phyloP scores from a whole-genome alignment of 2,329 filamentous ascomycete species.

The Colletotrichum lupini region DNA sequence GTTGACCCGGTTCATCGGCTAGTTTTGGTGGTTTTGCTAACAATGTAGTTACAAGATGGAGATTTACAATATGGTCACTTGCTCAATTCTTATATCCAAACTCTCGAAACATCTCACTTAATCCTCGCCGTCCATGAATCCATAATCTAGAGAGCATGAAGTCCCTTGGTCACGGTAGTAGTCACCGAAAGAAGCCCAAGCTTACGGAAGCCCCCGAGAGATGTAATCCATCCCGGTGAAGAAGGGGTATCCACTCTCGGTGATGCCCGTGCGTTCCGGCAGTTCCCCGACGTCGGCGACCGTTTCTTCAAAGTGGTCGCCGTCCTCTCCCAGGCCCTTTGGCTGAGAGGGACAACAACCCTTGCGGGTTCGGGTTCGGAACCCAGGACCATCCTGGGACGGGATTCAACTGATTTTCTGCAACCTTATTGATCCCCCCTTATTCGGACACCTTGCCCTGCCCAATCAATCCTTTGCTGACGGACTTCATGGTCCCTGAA shows the following conservation, averaged over 20 bases:
- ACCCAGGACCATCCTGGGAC: neutral
- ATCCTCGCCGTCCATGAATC: neutral
- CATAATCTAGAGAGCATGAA: neutral
- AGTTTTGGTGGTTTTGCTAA: neutral
- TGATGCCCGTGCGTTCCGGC: slow-evolving; percentile 24
- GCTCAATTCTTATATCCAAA: neutral
- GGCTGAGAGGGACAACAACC: neutral
- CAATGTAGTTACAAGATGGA: no score
- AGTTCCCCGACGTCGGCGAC: slow-evolving; percentile 29
- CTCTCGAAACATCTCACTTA: neutral
- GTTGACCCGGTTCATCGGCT: neutral
- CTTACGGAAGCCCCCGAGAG: neutral
- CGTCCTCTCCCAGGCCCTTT: neutral
- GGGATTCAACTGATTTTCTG: neutral
- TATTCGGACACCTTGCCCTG: neutral
- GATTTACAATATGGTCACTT: neutral
- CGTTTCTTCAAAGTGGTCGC: slow-evolving; percentile 11
- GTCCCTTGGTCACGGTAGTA: neutral
- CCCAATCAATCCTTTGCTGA: neutral
- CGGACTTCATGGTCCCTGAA: neutral
- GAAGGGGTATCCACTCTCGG: slow-evolving; percentile 11
- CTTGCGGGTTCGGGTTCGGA: neutral
- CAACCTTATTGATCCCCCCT: slow-evolving; percentile 23
- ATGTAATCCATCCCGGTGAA: slow-evolving; percentile 9
- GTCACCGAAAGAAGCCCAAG: slow-evolving; percentile 6